These are phyloP conservation scores for Primulina eburnea DNA, from an alignment of 257 asterid species.

Conservation along the genomic window DNA sequence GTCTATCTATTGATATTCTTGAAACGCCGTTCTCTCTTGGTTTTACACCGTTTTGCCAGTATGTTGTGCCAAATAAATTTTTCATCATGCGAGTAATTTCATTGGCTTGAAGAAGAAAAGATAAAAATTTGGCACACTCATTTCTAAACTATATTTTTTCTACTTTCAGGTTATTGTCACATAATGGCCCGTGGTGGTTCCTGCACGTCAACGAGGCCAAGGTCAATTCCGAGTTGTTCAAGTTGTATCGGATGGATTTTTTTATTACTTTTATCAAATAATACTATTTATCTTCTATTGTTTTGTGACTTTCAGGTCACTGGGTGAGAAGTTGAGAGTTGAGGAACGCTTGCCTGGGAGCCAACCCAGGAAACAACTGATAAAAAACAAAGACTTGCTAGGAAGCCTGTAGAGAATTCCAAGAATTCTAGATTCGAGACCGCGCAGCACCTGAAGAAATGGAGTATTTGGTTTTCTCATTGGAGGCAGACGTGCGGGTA, in stretches of 20 bases:
- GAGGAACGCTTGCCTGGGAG: constrained; percentile 6
- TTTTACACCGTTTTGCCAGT: background rate
- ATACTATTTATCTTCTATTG: background rate
- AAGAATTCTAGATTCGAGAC: background rate
- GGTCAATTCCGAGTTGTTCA: constrained; percentile 30
- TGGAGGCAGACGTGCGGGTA: background rate
- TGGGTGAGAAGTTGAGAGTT: constrained; percentile 23
- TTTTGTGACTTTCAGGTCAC: constrained; percentile 31
- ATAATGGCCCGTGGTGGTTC: constrained; percentile 93
- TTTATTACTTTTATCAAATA: constrained; percentile 4
- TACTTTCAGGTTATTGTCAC: constrained; percentile 54
- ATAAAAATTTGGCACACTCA: background rate
- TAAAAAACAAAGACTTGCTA: too few relatives aligned
- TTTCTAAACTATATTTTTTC: constrained; percentile 5
- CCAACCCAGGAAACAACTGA: background rate
- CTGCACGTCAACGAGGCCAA: constrained; percentile 49
- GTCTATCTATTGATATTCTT: too few relatives aligned
- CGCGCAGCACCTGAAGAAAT: background rate
- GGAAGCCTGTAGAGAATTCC: too few relatives aligned
- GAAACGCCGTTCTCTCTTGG: background rate
- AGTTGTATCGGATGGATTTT: background rate
- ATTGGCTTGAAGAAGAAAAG: background rate
- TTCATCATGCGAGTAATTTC: background rate
- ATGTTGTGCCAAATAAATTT: background rate
- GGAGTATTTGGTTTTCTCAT: background rate